These are phyloP conservation scores for Clavulina sp. DNA, from an alignment of 768 basidiomycete species.

Conservation along the genomic window DNA sequence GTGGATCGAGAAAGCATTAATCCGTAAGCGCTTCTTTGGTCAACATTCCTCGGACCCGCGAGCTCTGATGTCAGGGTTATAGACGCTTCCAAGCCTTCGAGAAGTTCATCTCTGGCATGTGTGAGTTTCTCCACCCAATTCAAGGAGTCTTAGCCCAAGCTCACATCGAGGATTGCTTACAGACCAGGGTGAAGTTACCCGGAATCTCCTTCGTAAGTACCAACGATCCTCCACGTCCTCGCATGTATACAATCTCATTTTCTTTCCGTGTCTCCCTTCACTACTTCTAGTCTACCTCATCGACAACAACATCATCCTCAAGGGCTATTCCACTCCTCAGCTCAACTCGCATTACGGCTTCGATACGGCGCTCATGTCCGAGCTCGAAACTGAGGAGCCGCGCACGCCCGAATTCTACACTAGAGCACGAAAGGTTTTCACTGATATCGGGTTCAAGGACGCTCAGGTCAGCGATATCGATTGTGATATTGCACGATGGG, in stretches of 20 bases:
- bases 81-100: constrained; percentile 77
- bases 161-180: background rate
- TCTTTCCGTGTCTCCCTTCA: constrained; percentile 37
- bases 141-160: too few relatives aligned
- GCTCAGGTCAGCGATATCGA: constrained; percentile 32
- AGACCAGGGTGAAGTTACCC: constrained; percentile 81
- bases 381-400: constrained; percentile 20
- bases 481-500: constrained; percentile 63
- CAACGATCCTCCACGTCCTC: constrained; percentile 48
- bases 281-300: constrained; percentile 18
- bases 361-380: constrained; percentile 85
- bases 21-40: constrained; percentile 28
- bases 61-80: background rate
- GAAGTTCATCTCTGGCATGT: constrained; percentile 99
- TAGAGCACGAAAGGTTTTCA: constrained; percentile 32
- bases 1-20: constrained; percentile 92
- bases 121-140: constrained; percentile 10
- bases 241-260: constrained; percentile 21
- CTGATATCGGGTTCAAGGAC: constrained; percentile 22
- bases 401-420: constrained; percentile 1
- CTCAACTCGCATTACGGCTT: constrained; percentile 88
- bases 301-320: constrained; percentile 40
- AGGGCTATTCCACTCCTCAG: constrained; percentile 48
- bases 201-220: constrained; percentile 43
- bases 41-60: background rate